Evolutionary conservation across 2,329 filamentous ascomycete species (phyloP).

Genomic region (Xylariomycetidae sp.): DNA sequence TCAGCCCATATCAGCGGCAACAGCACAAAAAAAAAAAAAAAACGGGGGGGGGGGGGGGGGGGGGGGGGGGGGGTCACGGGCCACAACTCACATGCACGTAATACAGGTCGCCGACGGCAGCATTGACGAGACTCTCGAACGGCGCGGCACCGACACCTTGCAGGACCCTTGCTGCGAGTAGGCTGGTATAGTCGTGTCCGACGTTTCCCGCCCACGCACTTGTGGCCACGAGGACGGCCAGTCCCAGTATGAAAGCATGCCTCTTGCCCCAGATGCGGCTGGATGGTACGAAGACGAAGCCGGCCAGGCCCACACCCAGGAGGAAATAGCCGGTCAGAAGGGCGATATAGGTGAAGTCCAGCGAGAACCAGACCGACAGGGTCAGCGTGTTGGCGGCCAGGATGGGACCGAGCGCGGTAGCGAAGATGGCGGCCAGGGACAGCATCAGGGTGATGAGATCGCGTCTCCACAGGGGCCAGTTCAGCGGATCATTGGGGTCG

Average conservation of each 20-base stretch:
- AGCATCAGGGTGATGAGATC: conserved; percentile 76
- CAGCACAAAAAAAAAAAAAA: no score
- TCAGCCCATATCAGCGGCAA: neutral
- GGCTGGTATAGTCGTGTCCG: conserved; percentile 61
- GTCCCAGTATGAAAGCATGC: conserved; percentile 78
- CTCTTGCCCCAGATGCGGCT: conserved; percentile 90
- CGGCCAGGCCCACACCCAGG: conserved; percentile 74
- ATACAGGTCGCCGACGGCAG: conserved; percentile 83
- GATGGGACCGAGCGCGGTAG: conserved; percentile 77
- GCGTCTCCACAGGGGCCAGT: conserved; percentile 81
- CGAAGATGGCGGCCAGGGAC: conserved; percentile 76
- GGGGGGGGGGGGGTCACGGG: no score
- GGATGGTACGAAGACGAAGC: conserved; percentile 80
- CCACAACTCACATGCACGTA: conserved; percentile 67
- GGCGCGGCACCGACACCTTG: conserved; percentile 85
- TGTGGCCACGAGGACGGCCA: conserved; percentile 66
- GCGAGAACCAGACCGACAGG: conserved; percentile 61
- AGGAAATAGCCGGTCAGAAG: conserved; percentile 84
- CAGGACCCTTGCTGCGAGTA: conserved; percentile 74
- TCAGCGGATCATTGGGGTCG: conserved; percentile 83
- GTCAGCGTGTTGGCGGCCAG: conserved; percentile 85
- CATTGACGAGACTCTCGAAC: conserved; percentile 87
- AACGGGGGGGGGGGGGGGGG: no score
- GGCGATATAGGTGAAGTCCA: conserved; percentile 70
- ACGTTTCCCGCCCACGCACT: conserved; percentile 74